Conservation (phyloP, 2,329 filamentous ascomycete genomes). For the Epichloe baconii region DNA sequence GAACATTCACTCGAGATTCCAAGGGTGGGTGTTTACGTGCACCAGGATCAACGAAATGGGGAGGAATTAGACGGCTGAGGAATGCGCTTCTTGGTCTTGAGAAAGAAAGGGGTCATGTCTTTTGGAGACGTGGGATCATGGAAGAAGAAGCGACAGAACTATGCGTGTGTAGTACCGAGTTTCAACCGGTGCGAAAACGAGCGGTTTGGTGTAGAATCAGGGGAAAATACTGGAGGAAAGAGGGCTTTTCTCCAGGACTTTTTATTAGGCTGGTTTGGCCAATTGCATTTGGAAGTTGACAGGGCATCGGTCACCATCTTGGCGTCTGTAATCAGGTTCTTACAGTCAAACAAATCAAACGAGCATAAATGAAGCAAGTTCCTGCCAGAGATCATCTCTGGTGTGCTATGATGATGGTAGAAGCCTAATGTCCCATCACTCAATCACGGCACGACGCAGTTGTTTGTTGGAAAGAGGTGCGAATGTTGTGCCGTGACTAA, state of each 20-base stretch:
- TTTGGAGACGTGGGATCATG: neutral
- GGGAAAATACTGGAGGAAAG: conserved; percentile 14
- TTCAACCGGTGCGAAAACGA: conserved; percentile 4
- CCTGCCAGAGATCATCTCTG: conserved; percentile 10
- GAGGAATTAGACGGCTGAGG: neutral
- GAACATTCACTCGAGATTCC: too few species aligned
- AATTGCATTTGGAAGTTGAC: conserved; percentile 54
- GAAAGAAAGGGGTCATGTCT: neutral
- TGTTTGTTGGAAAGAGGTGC: too few species aligned
- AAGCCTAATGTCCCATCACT: too few species aligned
- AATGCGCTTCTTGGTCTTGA: neutral
- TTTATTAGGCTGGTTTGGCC: conserved; percentile 41
- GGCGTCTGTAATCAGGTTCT: conserved; percentile 56
- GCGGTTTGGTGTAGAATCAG: conserved; percentile 27
- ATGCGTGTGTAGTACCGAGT: conserved; percentile 1
- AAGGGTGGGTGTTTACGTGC: neutral
- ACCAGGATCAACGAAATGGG: neutral
- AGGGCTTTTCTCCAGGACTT: conserved; percentile 23
- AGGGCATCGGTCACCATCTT: conserved; percentile 48
- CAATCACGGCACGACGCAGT: too few species aligned
- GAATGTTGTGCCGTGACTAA: too few species aligned
- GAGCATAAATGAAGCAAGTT: conserved; percentile 22
- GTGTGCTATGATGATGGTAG: conserved; percentile 18
- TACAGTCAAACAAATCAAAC: conserved; percentile 42
- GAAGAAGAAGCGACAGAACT: conserved; percentile 5